Evolutionary conservation across 2,329 filamentous ascomycete species (phyloP), one percentile per base, ranked within the genome.

Genomic region (Beauveria rudraprayagi): DNA sequence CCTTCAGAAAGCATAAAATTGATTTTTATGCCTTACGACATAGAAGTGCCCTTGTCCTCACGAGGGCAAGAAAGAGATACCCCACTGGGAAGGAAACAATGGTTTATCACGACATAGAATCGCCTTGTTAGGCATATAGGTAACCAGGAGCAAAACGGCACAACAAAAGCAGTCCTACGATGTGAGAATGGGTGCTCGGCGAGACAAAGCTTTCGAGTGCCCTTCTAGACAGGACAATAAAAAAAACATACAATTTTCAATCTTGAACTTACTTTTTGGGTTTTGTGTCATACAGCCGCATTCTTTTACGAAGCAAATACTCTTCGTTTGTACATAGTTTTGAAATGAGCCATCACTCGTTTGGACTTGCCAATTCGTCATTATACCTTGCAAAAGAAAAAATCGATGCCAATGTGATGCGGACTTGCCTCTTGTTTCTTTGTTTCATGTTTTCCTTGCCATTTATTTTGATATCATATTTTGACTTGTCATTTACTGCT

Each of bases 11-110:
- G 43, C 58, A 55, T 55, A 55, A 61, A 61, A 61, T 61, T 48
- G 51, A 61, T n/a, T 61, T 61, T 61, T 61, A 61, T 61, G 30
- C 51, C 58, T 55, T 50, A 55, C 17, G 40, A 55, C 26, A 30
- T 60, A 61, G 43, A 61, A 50, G 4, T 28, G 58, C 30, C 51
- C 30, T 50, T 55, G 16, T 19, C 3, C 14, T 19, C 5, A 37
- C 26, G 1, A 47, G 40, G 58, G 24, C 51, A 50, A 55, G 58
- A 61, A 61, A 61, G 58, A 55, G 58, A 61, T 61, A 61, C 58
- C 58, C 55, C 55, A 51, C 43, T 50, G 43, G 51, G 58, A 55
- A 43, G 51, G 58, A 55, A 55, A 47, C n/a, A 47, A 51, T 5
- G 44, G 48, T 37, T 41, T 48, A 47, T 55, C 28, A 55, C 30